Conservation (phyloP, 352 stramenopile genomes). For the Albugo candida region DNA sequence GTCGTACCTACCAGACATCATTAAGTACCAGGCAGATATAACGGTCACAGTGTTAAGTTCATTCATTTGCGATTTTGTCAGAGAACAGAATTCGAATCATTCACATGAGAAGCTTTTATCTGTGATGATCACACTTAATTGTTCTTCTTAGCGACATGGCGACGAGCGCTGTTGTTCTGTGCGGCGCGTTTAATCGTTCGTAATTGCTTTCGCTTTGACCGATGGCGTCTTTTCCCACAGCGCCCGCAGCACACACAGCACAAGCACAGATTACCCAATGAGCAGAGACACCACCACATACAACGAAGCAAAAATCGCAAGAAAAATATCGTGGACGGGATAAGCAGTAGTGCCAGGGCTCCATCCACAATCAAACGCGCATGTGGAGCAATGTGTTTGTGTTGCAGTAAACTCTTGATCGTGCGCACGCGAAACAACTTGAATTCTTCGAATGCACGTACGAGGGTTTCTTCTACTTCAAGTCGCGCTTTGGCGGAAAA, state of each 20-base stretch:
- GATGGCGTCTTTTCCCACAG: constrained; percentile 15
- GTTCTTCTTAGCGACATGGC: too few species aligned
- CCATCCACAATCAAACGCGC: constrained; percentile 50
- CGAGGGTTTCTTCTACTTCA: constrained; percentile 15
- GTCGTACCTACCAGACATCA: too few species aligned
- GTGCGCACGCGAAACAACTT: constrained; percentile 25
- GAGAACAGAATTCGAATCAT: too few species aligned
- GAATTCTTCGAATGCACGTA: constrained; percentile 7
- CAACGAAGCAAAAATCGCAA: constrained; percentile 28
- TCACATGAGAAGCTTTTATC: too few species aligned
- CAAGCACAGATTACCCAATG: constrained; percentile 13
- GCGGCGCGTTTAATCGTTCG: too few species aligned
- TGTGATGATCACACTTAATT: too few species aligned
- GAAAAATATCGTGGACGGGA: constrained; percentile 26
- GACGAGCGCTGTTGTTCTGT: too few species aligned
- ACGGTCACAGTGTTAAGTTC: too few species aligned
- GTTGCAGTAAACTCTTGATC: constrained; percentile 35
- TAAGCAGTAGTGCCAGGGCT: constrained; percentile 21
- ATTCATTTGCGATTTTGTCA: too few species aligned
- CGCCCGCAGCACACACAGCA: neutral
- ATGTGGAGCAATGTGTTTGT: constrained; percentile 28
- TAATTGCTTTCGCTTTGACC: too few species aligned
- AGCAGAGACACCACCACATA: constrained; percentile 34
- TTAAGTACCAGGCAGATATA: too few species aligned
- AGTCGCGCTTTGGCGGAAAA: constrained; percentile 21